Evolutionary conservation across 768 basidiomycete genomes (phyloP).

Genomic region (Lepiota brunneoincarnata): DNA sequence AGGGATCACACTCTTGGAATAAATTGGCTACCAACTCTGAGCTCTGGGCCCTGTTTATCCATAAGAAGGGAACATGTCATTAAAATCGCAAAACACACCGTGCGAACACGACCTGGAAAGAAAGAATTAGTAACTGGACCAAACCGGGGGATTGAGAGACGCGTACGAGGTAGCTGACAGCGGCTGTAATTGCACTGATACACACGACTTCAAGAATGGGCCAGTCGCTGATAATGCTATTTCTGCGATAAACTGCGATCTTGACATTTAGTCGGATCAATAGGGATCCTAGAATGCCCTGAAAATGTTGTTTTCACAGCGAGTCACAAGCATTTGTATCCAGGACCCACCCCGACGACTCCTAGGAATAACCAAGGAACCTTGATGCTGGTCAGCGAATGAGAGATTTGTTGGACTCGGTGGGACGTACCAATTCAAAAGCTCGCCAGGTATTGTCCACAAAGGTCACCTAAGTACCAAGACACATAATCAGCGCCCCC

Average conservation of each 20-base stretch:
- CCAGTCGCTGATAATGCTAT: slow-evolving; percentile 54
- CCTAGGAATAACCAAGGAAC: slow-evolving; percentile 69
- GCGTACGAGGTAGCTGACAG: slow-evolving; percentile 63
- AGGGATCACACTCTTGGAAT: slow-evolving; percentile 77
- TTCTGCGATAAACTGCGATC: slow-evolving; percentile 57
- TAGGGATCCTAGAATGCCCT: slow-evolving; percentile 67
- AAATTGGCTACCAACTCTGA: slow-evolving; percentile 83
- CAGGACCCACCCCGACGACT: slow-evolving; percentile 51
- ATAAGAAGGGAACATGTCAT: slow-evolving; percentile 1
- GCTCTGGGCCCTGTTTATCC: slow-evolving; percentile 52
- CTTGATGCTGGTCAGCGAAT: slow-evolving; percentile 29
- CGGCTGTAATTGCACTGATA: slow-evolving; percentile 65
- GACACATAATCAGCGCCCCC: neutral
- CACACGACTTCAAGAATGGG: slow-evolving; percentile 64
- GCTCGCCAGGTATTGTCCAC: slow-evolving; percentile 63
- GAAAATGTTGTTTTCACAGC: neutral
- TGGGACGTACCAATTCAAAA: slow-evolving; percentile 59
- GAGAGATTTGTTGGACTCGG: neutral
- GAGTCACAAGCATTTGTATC: neutral
- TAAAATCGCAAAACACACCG: slow-evolving; percentile 31
- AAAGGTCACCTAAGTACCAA: slow-evolving; percentile 46
- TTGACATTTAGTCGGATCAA: slow-evolving; percentile 67
- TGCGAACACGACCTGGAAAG: slow-evolving; percentile 59
- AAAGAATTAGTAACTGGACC: neutral
- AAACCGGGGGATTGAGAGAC: neutral